Conservation (phyloP, 2,329 filamentous ascomycete genomes). For the Coniochaeta sp. region DNA sequence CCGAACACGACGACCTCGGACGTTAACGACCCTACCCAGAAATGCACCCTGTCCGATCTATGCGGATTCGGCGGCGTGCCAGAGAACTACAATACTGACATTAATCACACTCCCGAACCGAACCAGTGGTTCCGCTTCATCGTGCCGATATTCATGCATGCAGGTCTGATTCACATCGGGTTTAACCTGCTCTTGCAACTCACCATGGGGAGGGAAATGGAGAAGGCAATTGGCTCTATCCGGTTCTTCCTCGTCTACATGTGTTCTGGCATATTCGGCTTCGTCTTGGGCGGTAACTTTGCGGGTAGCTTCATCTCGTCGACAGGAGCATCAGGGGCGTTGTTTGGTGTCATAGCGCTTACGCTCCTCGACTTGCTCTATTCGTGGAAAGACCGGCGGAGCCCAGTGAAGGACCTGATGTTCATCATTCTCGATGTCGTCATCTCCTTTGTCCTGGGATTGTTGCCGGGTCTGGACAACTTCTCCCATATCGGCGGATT, state of each 20-base stretch:
- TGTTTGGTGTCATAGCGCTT: constrained; percentile 89
- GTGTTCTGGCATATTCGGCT: constrained; percentile 87
- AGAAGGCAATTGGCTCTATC: constrained; percentile 78
- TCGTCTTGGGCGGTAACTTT: constrained; percentile 91
- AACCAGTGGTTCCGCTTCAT: constrained; percentile 99
- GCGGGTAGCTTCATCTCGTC: constrained; percentile 75
- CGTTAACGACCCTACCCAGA: constrained; percentile 33
- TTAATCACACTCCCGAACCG: constrained; percentile 51
- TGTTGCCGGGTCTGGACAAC: constrained; percentile 91
- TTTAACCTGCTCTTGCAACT: constrained; percentile 93
- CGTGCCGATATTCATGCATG: constrained; percentile 88
- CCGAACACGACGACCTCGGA: constrained; percentile 65
- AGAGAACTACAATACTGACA: constrained; percentile 47
- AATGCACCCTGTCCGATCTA: constrained; percentile 70
- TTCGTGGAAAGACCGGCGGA: constrained; percentile 74
- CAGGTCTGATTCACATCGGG: constrained; percentile 86
- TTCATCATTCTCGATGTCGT: constrained; percentile 80
- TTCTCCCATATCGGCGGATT: constrained; percentile 97
- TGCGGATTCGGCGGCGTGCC: constrained; percentile 78
- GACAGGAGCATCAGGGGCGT: constrained; percentile 78
- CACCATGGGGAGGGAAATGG: constrained; percentile 87
- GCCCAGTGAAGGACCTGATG: constrained; percentile 74
- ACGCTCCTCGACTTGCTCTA: constrained; percentile 86
- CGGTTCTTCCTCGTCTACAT: constrained; percentile 89
- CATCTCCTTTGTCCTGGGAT: constrained; percentile 85